Conservation (phyloP, 495 filamentous ascomycete species). For the Neurospora pannonica region DNA sequence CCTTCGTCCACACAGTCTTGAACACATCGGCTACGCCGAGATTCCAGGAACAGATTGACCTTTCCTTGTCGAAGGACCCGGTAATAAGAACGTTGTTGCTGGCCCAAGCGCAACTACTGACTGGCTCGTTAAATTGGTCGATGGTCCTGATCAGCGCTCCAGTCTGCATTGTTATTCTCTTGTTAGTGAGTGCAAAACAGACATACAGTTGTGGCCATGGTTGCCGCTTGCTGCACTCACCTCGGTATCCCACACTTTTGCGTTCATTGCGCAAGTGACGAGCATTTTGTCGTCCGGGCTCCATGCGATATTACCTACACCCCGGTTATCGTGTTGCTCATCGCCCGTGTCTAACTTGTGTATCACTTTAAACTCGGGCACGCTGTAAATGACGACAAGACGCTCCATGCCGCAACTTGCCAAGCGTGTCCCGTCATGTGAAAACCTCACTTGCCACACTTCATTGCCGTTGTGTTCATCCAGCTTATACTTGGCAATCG, state of each 20-base stretch:
- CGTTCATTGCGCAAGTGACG: slow-evolving; percentile 73
- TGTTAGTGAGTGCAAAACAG: not conserved
- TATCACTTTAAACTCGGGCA: slow-evolving; percentile 54
- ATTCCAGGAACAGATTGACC: slow-evolving; percentile 62
- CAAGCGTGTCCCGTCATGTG: slow-evolving; percentile 74
- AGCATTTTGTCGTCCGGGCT: slow-evolving; percentile 83
- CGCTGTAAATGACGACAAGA: slow-evolving; percentile 74
- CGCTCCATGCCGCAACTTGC: slow-evolving; percentile 73
- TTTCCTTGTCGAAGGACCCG: slow-evolving; percentile 60
- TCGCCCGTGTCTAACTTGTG: slow-evolving; percentile 57
- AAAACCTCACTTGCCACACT: slow-evolving; percentile 86
- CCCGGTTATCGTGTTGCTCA: slow-evolving; percentile 49
- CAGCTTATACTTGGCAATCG: slow-evolving; percentile 56
- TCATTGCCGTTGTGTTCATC: slow-evolving; percentile 62
- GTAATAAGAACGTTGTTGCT: slow-evolving; percentile 73
- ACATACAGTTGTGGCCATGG: not conserved
- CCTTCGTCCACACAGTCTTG: slow-evolving; percentile 51
- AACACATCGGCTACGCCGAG: slow-evolving; percentile 39
- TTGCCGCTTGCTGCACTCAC: slow-evolving; percentile 37
- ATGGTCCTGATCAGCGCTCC: slow-evolving; percentile 56
- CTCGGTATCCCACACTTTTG: slow-evolving; percentile 68
- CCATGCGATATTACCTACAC: slow-evolving; percentile 72
- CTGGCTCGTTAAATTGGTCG: slow-evolving; percentile 64
- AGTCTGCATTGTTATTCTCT: slow-evolving; percentile 39
- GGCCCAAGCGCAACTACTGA: slow-evolving; percentile 80